Conservation (phyloP, 192 early-diverging fungal genomes). For the Phycomyces blakesleeanus region DNA sequence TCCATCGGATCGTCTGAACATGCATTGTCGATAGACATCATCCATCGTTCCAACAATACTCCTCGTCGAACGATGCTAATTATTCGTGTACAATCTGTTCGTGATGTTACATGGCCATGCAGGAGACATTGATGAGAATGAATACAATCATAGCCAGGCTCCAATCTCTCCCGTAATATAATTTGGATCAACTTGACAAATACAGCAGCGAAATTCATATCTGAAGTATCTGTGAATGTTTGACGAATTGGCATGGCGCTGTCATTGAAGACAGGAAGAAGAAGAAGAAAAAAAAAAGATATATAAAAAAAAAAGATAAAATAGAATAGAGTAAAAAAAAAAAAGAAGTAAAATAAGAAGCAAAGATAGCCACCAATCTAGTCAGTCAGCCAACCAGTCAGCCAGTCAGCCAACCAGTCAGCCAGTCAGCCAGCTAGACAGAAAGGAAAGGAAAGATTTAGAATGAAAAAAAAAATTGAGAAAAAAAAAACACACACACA, state of each 20-base stretch:
- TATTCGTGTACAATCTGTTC: background rate
- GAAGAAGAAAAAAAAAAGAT: background rate
- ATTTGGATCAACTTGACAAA: background rate
- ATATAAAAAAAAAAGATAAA: background rate
- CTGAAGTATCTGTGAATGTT: too few species aligned
- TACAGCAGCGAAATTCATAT: too few species aligned
- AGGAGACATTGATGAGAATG: background rate
- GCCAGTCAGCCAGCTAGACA: too few species aligned
- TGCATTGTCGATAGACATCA: too few species aligned
- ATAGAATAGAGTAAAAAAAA: background rate
- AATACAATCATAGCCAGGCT: background rate
- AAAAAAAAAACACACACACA: too few species aligned
- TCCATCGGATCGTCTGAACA: constrained; percentile 12
- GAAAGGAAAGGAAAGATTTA: too few species aligned
- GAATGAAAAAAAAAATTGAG: too few species aligned
- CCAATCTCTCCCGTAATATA: background rate
- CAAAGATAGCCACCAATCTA: too few species aligned
- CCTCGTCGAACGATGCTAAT: background rate
- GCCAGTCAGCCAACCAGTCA: too few species aligned
- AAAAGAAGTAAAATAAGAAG: background rate
- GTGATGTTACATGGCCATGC: background rate
- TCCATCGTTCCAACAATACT: constrained; percentile 19
- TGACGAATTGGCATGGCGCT: too few species aligned
- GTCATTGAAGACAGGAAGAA: background rate
- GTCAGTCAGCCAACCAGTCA: too few species aligned